phyloP scores from a whole-genome alignment of 495 filamentous ascomycete species.

The Massariosphaeria phaeospora region DNA sequence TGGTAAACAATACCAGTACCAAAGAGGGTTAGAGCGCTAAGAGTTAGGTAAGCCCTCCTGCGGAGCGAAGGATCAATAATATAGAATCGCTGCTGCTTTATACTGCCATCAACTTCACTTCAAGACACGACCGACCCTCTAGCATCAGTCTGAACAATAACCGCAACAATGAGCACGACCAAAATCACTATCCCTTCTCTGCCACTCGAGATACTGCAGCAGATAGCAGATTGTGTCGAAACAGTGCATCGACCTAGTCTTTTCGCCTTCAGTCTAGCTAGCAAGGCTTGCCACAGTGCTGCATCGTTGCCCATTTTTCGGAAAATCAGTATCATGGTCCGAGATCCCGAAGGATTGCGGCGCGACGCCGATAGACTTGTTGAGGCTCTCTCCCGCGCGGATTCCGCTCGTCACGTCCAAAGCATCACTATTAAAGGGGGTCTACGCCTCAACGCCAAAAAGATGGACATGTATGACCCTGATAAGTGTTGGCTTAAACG shows the following conservation, averaged over 20 bases:
- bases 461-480: conserved; percentile 2
- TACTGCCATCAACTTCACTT: too few species aligned
- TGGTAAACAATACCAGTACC: too few species aligned
- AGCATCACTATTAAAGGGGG: conserved; percentile 13
- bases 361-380: conserved; percentile 12
- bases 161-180: conserved; percentile 9
- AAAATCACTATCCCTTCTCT: conserved; percentile 7
- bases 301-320: conserved; percentile 12
- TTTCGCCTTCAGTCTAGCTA: conserved; percentile 13
- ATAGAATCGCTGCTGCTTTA: too few species aligned
- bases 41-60: too few species aligned
- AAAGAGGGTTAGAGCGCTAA: too few species aligned
- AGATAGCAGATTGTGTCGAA: conserved; percentile 16
- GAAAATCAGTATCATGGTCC: conserved; percentile 12
- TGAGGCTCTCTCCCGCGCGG: conserved; percentile 15
- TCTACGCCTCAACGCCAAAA: conserved; percentile 15
- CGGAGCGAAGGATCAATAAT: too few species aligned
- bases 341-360: conserved; percentile 10
- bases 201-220: conserved; percentile 16
- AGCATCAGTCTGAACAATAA: background rate
- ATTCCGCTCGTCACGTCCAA: conserved; percentile 18
- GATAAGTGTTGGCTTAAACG: background rate
- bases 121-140: background rate
- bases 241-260: conserved; percentile 20
- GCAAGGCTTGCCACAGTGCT: conserved; percentile 21